Percentiles rank a stretch among this genome's conserved stretches.
phyloP scores from a whole-genome alignment of 192 early-diverging fungal genomes.

The Entophlyctis helioformis region DNA sequence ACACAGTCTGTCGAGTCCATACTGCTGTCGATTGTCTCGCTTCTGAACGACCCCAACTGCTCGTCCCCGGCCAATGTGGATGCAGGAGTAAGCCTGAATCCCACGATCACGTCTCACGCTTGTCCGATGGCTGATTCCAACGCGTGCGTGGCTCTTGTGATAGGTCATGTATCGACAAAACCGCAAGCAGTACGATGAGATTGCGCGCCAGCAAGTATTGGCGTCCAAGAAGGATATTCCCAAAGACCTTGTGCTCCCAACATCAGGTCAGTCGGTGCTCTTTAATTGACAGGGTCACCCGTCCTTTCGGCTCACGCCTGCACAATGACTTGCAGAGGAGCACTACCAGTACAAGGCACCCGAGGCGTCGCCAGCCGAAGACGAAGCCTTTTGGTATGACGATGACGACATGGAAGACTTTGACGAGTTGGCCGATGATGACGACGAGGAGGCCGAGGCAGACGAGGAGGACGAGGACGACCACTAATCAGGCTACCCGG shows the following conservation, averaged over 20 bases:
- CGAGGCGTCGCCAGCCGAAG: conserved; percentile 13
- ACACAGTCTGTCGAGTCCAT: conserved; percentile 51
- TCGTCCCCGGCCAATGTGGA: conserved; percentile 48
- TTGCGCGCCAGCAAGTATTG: conserved; percentile 35
- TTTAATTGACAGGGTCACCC: not conserved
- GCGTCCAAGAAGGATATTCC: conserved; percentile 39
- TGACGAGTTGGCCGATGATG: conserved; percentile 16
- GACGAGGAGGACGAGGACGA: conserved; percentile 1
- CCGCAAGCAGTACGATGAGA: conserved; percentile 20
- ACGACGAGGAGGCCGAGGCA: conserved; percentile 20
- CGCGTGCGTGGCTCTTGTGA: not conserved
- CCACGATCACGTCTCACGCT: not conserved
- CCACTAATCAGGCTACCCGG: too few species aligned
- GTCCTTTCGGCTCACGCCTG: not conserved
- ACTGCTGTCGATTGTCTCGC: conserved; percentile 34
- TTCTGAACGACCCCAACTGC: conserved; percentile 43
- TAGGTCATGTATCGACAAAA: conserved; percentile 33
- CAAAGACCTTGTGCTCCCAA: conserved; percentile 33
- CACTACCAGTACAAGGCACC: conserved; percentile 23
- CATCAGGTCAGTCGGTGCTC: conserved; percentile 11
- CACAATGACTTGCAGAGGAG: conserved; percentile 9
- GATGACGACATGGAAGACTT: conserved; percentile 28
- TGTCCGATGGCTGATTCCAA: conserved; percentile 1
- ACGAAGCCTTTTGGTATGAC: conserved; percentile 34
- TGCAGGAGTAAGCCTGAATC: conserved; percentile 34